Percentiles rank a stretch among this genome's conserved stretches.
Conservation (phyloP, 2,329 filamentous ascomycete species). For the Fusarium nisikadoi region DNA sequence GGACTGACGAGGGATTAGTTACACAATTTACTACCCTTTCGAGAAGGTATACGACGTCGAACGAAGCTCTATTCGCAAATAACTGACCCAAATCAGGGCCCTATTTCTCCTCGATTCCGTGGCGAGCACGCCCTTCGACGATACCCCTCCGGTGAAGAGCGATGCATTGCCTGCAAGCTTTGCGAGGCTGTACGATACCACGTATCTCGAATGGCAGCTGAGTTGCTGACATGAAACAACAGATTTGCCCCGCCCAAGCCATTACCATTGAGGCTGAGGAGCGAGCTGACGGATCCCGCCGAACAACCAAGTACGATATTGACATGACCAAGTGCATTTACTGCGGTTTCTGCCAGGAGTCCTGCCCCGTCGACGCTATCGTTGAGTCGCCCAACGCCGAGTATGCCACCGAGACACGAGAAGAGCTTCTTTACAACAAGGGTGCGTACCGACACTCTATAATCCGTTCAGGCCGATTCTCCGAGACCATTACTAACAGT, state of each 20-base stretch:
- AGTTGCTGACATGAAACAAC: conserved; percentile 22
- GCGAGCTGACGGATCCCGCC: conserved; percentile 92
- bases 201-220: not conserved
- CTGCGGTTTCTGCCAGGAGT: conserved; percentile 99
- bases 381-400: conserved; percentile 72
- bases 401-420: conserved; percentile 75
- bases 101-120: conserved; percentile 96
- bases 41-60: conserved; percentile 75
- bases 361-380: conserved; percentile 95
- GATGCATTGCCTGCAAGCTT: conserved; percentile 99
- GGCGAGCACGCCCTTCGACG: conserved; percentile 96
- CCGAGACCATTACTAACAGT: conserved; percentile 33
- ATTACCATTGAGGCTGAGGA: conserved; percentile 99
- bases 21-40: conserved; percentile 98
- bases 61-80: not conserved
- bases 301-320: conserved; percentile 98
- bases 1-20: conserved; percentile 64
- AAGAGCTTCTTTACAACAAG: conserved; percentile 98
- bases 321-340: conserved; percentile 99
- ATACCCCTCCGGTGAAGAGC: conserved; percentile 97
- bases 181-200: conserved; percentile 79
- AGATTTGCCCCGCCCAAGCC: conserved; percentile 95
- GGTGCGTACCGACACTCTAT: conserved; percentile 51
- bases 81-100: conserved; percentile 66
- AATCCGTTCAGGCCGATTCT: not conserved